phyloP scores from a whole-genome alignment of 164 flowering plant genomes.

The Aristolochia californica region DNA sequence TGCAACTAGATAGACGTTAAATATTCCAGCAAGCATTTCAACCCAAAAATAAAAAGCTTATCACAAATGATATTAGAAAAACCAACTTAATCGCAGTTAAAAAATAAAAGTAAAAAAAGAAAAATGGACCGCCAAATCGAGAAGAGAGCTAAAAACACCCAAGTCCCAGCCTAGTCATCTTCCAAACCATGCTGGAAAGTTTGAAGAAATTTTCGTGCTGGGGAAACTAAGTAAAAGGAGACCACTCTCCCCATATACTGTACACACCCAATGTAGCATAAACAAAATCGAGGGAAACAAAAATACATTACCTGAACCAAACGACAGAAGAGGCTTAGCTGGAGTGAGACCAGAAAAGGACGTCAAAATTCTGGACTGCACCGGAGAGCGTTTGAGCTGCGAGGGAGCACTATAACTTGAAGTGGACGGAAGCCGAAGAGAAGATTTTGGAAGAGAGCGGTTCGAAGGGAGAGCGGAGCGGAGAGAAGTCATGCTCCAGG shows the following conservation, averaged over 20 bases:
- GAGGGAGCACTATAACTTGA: background rate
- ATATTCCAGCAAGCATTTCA: background rate
- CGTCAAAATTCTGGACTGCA: constrained; percentile 9
- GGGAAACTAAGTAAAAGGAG: too few relatives aligned
- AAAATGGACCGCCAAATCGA: too few relatives aligned
- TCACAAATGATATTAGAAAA: background rate
- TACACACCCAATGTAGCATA: background rate
- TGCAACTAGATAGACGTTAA: background rate
- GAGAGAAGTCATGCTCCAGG: constrained; percentile 67
- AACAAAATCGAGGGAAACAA: background rate
- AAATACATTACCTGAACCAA: constrained; percentile 20
- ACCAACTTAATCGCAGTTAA: background rate
- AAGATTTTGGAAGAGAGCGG: constrained; percentile 1
- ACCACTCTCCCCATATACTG: too few relatives aligned
- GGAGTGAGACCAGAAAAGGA: constrained; percentile 47
- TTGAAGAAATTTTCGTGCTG: too few relatives aligned
- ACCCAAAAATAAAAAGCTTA: too few relatives aligned
- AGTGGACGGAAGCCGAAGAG: constrained; percentile 9
- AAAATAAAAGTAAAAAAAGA: too few relatives aligned
- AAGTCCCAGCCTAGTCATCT: too few relatives aligned
- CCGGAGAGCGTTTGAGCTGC: constrained; percentile 9
- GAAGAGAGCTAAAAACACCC: too few relatives aligned
- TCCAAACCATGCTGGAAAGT: too few relatives aligned
- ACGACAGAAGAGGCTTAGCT: constrained; percentile 23
- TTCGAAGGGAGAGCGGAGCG: constrained; percentile 29